Evolutionary conservation across 257 asterid genomes (phyloP), one percentile per base, ranked within the genome.

Genomic region (Fraxinus quadrangulata): DNA sequence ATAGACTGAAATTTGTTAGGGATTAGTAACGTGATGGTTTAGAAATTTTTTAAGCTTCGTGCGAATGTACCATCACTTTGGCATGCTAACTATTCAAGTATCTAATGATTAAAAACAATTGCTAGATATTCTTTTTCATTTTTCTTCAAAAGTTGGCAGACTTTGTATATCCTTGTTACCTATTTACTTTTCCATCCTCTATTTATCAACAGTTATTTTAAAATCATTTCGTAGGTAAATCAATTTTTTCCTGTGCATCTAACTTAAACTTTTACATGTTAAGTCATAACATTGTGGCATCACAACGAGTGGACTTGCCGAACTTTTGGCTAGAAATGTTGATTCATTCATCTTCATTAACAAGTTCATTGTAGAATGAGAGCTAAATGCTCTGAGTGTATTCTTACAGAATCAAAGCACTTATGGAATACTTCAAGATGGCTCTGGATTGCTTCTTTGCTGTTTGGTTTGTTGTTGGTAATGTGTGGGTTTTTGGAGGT

Each of bases 381-480:
- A 67, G 83, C 81, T 84, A 76, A 82, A 78, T 59, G 37, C 68
- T 73, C 36, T 72, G 59, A 33, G 70, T 73, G 75, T 77, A 77
- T 61, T 75, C 67, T 88, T 77, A 83, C 96, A 94, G 97, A 90
- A 74, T 92, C 26, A 94, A 87, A 86, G 86, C 75, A 67, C 87
- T 90, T 72, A 81, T 89, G 61, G 98, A 94, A 74, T 90, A 94
- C 86, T 83, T 89, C 84, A 94, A 92, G 92, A 90, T 94, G 96
- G 97, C 93, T 74, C 78, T 91, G 86, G 97, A 94, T 89, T 94
- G 98, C 90, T 94, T 92, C 89, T 92, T 92, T 83, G 97, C 98
- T 49, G 90, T 94, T 74, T 96, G 97, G 97, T 96, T 96, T 89
- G 99, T 95, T 83, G 96, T 93, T 71, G 99, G 99, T 72, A 94